Percentiles rank a stretch among this genome's conserved stretches.
Conservation (phyloP, 345 rosid species). For the Gossypioides kirkii region DNA sequence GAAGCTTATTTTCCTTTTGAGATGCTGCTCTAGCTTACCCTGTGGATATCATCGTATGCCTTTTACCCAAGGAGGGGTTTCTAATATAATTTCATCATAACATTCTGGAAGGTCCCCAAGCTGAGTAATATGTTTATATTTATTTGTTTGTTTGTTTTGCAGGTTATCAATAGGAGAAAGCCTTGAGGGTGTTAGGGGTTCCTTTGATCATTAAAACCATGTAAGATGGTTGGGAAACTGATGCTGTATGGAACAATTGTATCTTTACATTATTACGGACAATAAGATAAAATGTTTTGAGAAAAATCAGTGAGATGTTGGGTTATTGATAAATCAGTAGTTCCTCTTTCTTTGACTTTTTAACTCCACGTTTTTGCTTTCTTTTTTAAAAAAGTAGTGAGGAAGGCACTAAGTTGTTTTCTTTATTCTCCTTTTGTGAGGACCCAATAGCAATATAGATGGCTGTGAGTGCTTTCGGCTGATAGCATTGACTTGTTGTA, state of each 20-base stretch:
- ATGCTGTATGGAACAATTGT: background rate
- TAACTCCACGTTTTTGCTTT: too few species aligned
- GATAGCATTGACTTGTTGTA: too few species aligned
- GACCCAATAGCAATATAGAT: too few species aligned
- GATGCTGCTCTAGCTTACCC: background rate
- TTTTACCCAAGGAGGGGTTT: background rate
- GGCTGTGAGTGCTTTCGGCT: too few species aligned
- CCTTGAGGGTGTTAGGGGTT: constrained; percentile 45
- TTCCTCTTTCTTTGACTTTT: background rate
- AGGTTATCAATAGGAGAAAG: constrained; percentile 57
- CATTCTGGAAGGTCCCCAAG: background rate
- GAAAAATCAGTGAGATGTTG: too few species aligned
- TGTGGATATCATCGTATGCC: background rate
- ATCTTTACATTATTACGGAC: background rate
- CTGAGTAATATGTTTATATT: background rate
- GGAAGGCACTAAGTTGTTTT: too few species aligned
- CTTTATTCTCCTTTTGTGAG: too few species aligned
- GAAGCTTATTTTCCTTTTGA: background rate
- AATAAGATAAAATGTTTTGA: background rate
- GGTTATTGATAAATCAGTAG: too few species aligned
- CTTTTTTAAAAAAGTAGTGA: too few species aligned
- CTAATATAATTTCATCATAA: too few species aligned
- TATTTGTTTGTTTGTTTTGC: constrained; percentile 8
- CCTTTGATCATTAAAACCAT: constrained; percentile 31
- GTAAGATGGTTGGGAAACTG: background rate